Percentiles rank a stretch among this genome's conserved stretches.
phyloP scores from a whole-genome alignment of 108 stramenopile species.

The Mediolabrus comicus region DNA sequence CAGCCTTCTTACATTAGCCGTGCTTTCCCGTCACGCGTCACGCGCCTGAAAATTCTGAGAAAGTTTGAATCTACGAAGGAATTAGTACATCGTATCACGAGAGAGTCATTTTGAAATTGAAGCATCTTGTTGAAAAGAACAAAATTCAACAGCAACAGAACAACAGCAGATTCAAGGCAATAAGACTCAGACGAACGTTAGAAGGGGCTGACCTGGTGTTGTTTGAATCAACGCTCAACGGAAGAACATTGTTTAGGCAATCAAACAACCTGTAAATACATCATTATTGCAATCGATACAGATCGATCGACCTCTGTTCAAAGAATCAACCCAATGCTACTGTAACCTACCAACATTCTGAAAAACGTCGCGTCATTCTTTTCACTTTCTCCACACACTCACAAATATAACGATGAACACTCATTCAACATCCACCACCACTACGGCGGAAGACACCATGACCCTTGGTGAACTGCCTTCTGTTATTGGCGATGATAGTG shows the following conservation, averaged over 20 bases:
- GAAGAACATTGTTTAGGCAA: not conserved
- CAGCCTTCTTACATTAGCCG: too few species aligned
- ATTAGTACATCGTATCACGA: too few species aligned
- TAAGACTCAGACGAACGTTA: too few species aligned
- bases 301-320: too few species aligned
- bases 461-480: slow-evolving; percentile 15
- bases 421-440: not conserved
- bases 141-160: too few species aligned
- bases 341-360: not conserved
- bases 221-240: not conserved
- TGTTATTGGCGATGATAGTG: slow-evolving; percentile 33
- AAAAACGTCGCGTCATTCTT: not conserved
- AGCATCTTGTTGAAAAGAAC: too few species aligned
- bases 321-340: not conserved
- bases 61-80: not conserved
- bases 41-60: too few species aligned
- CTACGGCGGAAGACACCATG: not conserved
- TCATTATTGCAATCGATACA: too few species aligned
- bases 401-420: not conserved
- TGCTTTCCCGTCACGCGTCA: too few species aligned
- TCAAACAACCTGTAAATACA: not conserved
- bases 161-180: too few species aligned
- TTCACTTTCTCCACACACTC: not conserved
- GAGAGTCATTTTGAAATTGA: too few species aligned
- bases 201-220: too few species aligned